Conservation (phyloP, 176 grass and related monocot species). For the Eragrostis curvula region DNA sequence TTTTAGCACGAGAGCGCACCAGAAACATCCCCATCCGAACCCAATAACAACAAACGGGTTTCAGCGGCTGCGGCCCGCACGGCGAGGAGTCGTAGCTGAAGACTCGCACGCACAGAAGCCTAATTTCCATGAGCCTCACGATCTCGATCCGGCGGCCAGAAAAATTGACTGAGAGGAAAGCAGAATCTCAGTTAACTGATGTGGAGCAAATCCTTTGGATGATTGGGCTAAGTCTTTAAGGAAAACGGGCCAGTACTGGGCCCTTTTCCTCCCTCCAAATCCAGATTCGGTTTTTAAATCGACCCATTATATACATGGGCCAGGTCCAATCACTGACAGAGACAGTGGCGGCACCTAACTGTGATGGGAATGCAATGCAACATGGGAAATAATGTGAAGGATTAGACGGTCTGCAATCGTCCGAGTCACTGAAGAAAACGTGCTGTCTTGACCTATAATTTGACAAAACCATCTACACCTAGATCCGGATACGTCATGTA, state of each 20-base stretch:
- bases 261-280: neutral
- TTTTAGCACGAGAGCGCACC: too few relatives aligned
- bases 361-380: too few relatives aligned
- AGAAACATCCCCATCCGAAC: too few relatives aligned
- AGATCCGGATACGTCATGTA: neutral
- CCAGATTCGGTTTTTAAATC: neutral
- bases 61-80: too few relatives aligned
- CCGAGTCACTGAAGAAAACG: neutral
- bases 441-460: constrained; percentile 8
- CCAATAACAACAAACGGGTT: too few relatives aligned
- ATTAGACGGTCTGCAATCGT: neutral
- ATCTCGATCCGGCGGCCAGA: too few relatives aligned
- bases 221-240: neutral
- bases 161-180: too few relatives aligned
- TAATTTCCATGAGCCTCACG: too few relatives aligned
- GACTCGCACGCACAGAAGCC: too few relatives aligned
- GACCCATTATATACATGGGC: neutral
- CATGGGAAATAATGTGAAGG: too few relatives aligned
- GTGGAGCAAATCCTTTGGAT: neutral
- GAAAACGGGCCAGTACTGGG: neutral
- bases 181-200: too few relatives aligned
- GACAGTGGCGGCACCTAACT: neutral
- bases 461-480: constrained; percentile 22
- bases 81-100: too few relatives aligned
- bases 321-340: neutral